Percentiles rank a stretch among this genome's conserved stretches.
Conservation (phyloP, 192 early-diverging fungal species). For the Coemansia sp. region DNA sequence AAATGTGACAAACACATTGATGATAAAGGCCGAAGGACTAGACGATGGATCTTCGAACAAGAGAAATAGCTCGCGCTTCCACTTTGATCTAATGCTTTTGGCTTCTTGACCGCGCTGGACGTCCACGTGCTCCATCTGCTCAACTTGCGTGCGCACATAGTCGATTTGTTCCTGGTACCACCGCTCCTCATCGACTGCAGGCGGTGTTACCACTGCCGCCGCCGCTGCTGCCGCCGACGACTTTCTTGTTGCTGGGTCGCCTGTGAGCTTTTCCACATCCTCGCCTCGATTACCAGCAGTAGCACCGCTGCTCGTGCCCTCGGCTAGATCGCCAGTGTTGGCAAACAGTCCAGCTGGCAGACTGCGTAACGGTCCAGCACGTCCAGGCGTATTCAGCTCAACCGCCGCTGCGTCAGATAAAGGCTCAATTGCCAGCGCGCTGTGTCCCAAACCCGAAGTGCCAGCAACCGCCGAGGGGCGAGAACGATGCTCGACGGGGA, state of each 20-base stretch:
- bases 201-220: conserved; percentile 22
- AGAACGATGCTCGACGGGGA: conserved; percentile 12
- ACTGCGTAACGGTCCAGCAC: conserved; percentile 17
- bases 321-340: not conserved
- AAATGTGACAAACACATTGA: conserved; percentile 74
- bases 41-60: conserved; percentile 82
- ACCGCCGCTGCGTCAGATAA: conserved; percentile 29
- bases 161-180: conserved; percentile 57
- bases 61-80: conserved; percentile 69
- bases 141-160: conserved; percentile 55
- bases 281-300: not conserved
- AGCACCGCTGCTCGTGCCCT: not conserved
- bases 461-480: not conserved
- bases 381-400: conserved; percentile 17
- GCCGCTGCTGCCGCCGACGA: conserved; percentile 1
- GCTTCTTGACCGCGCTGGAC: conserved; percentile 51
- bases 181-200: conserved; percentile 41
- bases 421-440: conserved; percentile 15
- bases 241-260: conserved; percentile 4
- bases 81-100: conserved; percentile 40
- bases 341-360: conserved; percentile 24
- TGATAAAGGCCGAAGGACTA: conserved; percentile 67
- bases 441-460: conserved; percentile 12
- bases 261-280: not conserved
- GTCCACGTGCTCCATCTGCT: conserved; percentile 51